Evolutionary conservation across 148 eudicot genomes (phyloP).

Genomic region (Persicaria maculosa): DNA sequence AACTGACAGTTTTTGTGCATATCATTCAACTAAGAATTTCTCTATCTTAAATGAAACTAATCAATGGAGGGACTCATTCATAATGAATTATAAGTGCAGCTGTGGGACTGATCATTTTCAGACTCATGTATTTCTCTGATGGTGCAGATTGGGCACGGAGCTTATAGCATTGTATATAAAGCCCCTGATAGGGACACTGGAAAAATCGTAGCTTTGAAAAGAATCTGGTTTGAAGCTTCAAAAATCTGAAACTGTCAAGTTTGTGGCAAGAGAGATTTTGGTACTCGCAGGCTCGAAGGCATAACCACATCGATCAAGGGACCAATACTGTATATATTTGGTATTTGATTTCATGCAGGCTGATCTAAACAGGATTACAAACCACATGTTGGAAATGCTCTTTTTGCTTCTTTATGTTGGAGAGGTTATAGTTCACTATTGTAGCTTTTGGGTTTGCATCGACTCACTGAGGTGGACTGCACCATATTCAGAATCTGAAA

Average conservation of each 20-base stretch:
- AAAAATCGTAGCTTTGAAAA: conserved; percentile 11
- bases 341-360: conserved; percentile 12
- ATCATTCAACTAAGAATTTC: background rate
- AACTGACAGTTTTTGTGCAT: background rate
- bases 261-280: conserved; percentile 13
- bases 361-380: background rate
- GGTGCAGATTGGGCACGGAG: conserved; percentile 13
- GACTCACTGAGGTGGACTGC: background rate
- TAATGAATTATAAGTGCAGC: background rate
- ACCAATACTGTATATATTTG: conserved; percentile 2
- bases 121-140: background rate
- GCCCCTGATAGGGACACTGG: conserved; percentile 13
- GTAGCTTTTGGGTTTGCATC: background rate
- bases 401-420: background rate
- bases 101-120: background rate
- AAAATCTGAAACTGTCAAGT: conserved; percentile 10
- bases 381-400: conserved; percentile 6
- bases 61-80: background rate
- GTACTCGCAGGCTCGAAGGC: conserved; percentile 7
- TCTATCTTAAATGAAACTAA: no score
- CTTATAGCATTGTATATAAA: conserved; percentile 9
- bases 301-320: conserved; percentile 12
- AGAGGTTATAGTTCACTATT: background rate
- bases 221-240: conserved; percentile 8
- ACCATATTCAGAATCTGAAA: background rate